Conservation (phyloP, 768 basidiomycete species). For the Punctularia strigosozonata region DNA sequence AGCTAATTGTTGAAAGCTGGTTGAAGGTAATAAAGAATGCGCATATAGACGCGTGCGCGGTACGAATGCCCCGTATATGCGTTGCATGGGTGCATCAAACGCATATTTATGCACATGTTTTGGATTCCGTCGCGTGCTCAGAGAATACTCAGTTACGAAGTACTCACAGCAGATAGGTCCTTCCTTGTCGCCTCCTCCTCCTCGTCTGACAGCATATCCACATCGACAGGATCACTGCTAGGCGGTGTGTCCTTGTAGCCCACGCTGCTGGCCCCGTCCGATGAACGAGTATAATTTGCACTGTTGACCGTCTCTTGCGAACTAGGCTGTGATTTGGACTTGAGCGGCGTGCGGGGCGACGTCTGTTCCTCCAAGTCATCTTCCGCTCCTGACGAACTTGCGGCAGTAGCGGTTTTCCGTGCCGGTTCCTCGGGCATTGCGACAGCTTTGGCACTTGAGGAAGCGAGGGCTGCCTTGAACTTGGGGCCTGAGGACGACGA, state of each 20-base stretch:
- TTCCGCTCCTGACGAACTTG: not conserved
- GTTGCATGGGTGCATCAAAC: no score
- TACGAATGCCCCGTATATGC: no score
- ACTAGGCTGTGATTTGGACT: constrained; percentile 9
- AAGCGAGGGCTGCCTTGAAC: constrained; percentile 9
- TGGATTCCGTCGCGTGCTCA: no score
- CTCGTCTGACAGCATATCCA: constrained; percentile 51
- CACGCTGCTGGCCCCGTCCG: constrained; percentile 27
- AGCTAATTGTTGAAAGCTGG: not conserved
- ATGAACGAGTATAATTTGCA: constrained; percentile 26
- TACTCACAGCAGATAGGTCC: not conserved
- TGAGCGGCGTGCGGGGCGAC: constrained; percentile 1
- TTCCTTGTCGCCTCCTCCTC: constrained; percentile 29
- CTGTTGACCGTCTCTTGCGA: constrained; percentile 25
- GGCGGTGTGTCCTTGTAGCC: constrained; percentile 53
- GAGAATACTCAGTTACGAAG: no score
- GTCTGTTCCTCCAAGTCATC: no score
- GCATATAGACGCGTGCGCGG: constrained; percentile 2
- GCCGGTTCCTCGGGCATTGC: no score
- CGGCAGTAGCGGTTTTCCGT: not conserved
- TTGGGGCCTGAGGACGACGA: constrained; percentile 5
- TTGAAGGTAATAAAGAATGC: not conserved
- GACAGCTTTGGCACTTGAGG: constrained; percentile 9
- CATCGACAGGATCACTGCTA: constrained; percentile 67
- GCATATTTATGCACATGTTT: no score